Evolutionary conservation across 2,329 filamentous ascomycete genomes (phyloP), one percentile per base, ranked within the genome.

Genomic region (Neophaeococcomyces aloes): DNA sequence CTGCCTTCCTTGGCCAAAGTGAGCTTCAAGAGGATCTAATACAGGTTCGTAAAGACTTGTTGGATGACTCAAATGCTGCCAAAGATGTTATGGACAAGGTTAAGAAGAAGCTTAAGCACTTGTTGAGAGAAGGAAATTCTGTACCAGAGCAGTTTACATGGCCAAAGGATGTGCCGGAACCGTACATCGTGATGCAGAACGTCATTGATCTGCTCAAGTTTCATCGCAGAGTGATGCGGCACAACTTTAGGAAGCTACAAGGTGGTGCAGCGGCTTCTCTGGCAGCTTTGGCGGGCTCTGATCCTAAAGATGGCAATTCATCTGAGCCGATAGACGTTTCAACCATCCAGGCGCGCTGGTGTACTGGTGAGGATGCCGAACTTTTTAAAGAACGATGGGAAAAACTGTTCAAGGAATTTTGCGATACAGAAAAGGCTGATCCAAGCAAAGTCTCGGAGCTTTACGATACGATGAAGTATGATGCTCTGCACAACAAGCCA

Each of bases 61-160:
- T 98, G 2, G 91, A 98, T 61, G 91, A 98, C 60, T 96, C 88
- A 0, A 98, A 98, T 62, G 91, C 91, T 3, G 91, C 91, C 46
- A 98, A 98, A 62, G 91, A 98, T 61, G 87, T 94, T 58, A 98
- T 95, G 84, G 93, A 98, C 66, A 95, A 94, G 65, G 91, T 98
- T 44, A 98, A 98, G 74, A 98, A 98, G 76, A 95, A 94, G 77
- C 75, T 98, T 21, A 98, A 98, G 67, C 81, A 86, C 1, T 72
- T 98, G 15, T 66, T 98, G 46, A 80, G 91, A 23, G 85, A 94
- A 62, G 91, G 89, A n/a, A 86, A 87, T 49, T 84, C 91, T 58
- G 85, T 89, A 1, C 91, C 91, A 7, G 80, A 89, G 14, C 87
- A 98, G 58, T 98, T 98, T 60, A 86, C 91, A n/a, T 98, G 91